A percentile compares a stretch with the other conserved stretches of the same genome.
Conservation (phyloP, 768 basidiomycete species). For the Tulasnella sp. region DNA sequence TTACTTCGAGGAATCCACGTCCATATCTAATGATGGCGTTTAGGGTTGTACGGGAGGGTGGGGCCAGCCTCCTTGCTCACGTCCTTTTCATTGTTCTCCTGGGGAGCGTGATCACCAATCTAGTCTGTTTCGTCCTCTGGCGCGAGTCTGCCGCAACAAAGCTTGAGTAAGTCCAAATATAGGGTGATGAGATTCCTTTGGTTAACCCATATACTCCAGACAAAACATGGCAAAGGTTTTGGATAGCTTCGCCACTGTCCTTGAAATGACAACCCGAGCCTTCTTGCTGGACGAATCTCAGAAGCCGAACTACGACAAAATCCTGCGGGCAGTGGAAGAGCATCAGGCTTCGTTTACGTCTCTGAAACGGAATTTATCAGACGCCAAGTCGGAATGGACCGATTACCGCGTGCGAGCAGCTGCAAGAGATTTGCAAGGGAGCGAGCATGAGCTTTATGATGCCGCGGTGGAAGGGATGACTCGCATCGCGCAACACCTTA, state of each 20-base stretch:
- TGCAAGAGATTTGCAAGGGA: constrained; percentile 39
- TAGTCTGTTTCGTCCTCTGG: constrained; percentile 81
- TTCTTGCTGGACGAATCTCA: constrained; percentile 79
- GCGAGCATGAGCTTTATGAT: constrained; percentile 67
- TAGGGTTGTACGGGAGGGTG: constrained; percentile 88
- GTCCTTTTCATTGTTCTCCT: constrained; percentile 76
- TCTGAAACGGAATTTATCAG: constrained; percentile 80
- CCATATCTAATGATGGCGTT: neutral
- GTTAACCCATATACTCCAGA: constrained; percentile 35
- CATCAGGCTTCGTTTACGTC: constrained; percentile 91
- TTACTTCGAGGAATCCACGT: neutral
- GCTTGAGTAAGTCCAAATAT: constrained; percentile 55
- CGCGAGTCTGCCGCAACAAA: constrained; percentile 80
- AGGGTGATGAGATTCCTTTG: neutral
- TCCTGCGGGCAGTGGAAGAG: constrained; percentile 77
- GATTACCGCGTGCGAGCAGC: constrained; percentile 45
- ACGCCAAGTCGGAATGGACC: constrained; percentile 85
- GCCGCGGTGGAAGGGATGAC: constrained; percentile 87
- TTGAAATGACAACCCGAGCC: constrained; percentile 77
- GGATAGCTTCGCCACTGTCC: constrained; percentile 84
- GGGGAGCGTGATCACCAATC: constrained; percentile 77
- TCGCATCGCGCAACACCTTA: constrained; percentile 90
- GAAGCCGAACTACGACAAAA: constrained; percentile 59
- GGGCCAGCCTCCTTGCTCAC: constrained; percentile 69
- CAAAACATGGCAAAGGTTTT: constrained; percentile 82